phyloP scores from a whole-genome alignment of 192 early-diverging fungal genomes.

The Podila epigama region DNA sequence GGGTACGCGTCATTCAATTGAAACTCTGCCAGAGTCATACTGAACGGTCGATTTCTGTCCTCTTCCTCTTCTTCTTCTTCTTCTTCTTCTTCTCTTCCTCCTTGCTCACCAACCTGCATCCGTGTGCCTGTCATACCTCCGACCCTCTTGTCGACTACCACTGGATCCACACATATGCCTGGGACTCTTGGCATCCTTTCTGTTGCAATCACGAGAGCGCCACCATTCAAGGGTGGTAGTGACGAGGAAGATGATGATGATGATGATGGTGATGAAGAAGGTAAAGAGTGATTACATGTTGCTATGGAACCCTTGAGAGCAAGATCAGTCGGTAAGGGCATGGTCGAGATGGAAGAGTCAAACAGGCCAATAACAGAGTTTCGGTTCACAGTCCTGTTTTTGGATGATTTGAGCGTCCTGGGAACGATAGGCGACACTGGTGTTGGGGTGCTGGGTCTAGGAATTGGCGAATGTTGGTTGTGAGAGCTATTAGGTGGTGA shows the following conservation, averaged over 20 bases:
- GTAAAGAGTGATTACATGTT: too few relatives aligned
- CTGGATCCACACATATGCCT: conserved; percentile 9
- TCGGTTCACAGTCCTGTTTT: conserved; percentile 38
- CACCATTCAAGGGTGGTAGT: too few relatives aligned
- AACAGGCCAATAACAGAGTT: conserved; percentile 20
- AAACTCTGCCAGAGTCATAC: conserved; percentile 53
- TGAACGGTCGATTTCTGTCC: too few relatives aligned
- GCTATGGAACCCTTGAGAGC: too few relatives aligned
- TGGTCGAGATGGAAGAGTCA: conserved; percentile 24
- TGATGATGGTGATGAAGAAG: too few relatives aligned
- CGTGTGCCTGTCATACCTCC: conserved; percentile 20
- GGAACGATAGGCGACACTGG: neutral
- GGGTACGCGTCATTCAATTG: conserved; percentile 44
- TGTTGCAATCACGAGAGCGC: neutral
- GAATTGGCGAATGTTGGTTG: too few relatives aligned
- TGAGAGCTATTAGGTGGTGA: neutral
- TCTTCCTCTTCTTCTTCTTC: too few relatives aligned
- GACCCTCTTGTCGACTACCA: neutral
- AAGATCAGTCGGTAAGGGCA: conserved; percentile 4
- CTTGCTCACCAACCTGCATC: too few relatives aligned
- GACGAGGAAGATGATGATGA: too few relatives aligned
- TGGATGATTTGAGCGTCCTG: conserved; percentile 34
- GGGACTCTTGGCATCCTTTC: neutral
- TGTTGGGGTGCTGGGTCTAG: neutral
- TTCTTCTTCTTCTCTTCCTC: too few relatives aligned